phyloP scores from a whole-genome alignment of 169 alveolate species.

The Babesia divergens region DNA sequence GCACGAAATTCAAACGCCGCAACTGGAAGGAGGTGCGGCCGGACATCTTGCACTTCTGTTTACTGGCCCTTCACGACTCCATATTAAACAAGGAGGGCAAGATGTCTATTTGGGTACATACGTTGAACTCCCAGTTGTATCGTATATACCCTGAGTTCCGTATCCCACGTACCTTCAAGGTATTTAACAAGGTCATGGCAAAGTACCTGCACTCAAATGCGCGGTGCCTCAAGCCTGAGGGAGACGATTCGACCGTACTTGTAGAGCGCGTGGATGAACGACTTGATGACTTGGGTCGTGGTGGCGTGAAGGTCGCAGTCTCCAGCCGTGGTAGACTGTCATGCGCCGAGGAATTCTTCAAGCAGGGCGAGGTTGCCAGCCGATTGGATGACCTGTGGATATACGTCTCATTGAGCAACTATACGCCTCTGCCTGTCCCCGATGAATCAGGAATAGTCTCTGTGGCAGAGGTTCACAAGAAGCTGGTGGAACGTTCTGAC shows the following conservation, averaged over 20 bases:
- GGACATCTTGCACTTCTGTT: conserved; percentile 66
- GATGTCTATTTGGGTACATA: conserved; percentile 66
- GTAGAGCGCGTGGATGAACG: conserved; percentile 27
- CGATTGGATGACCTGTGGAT: conserved; percentile 9
- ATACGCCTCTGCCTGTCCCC: conserved; percentile 5
- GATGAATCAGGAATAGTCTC: conserved; percentile 25
- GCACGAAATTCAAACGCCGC: conserved; percentile 7
- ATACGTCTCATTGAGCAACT: conserved; percentile 13
- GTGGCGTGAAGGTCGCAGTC: conserved; percentile 32
- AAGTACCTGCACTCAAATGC: conserved; percentile 45
- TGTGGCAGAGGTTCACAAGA: conserved; percentile 19
- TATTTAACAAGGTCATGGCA: conserved; percentile 74
- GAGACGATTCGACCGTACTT: conserved; percentile 43
- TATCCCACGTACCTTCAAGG: conserved; percentile 72
- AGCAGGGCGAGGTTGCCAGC: neutral
- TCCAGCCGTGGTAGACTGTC: conserved; percentile 20
- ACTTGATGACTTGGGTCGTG: conserved; percentile 30
- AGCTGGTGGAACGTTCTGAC: neutral
- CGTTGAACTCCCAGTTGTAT: conserved; percentile 56
- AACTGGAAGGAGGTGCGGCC: conserved; percentile 58
- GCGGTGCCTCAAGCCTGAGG: conserved; percentile 39
- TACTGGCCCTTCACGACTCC: conserved; percentile 70
- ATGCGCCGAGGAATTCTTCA: neutral
- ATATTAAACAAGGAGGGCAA: conserved; percentile 68
- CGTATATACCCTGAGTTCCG: conserved; percentile 69